Base-by-base conservation (phyloP, 2,329 filamentous ascomycete species). In the Calonectria ilicicola region DNA sequence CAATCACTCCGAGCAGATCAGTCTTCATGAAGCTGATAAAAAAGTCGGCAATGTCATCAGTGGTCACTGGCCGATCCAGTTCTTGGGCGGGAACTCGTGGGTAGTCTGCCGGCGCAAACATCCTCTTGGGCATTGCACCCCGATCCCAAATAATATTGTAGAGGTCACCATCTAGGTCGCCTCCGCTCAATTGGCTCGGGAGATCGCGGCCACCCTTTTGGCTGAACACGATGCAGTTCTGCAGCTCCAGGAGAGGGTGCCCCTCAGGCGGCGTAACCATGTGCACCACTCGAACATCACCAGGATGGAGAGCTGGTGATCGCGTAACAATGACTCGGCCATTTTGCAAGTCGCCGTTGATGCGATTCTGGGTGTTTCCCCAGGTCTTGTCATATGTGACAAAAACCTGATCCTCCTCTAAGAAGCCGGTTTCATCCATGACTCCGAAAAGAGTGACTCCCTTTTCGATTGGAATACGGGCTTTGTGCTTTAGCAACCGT, bases 121-220 rank as follows among this genome's bases (percentile, higher is more conserved):
- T 85, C 0, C 17, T 26, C 14, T 76, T 47, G 0, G 89, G 87
- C 1, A 88, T 81, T 0, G 91, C 86, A 0, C 82, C 79, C 0
- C 82, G 76, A 76, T 97, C 94, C 87, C 90, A 97, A 60, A 97
- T 94, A 63, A 97, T 84, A 75, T 95, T 93, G 82, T 94, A 98
- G 0, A 94, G 84, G 80, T 98, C 95, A 0, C 95, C 95, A 75
- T 97, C 95, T 0, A 98, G 87, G 81, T 98, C 95, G 0, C 95
- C 95, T 1, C 95, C 95, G 66, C 93, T 93, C 0, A 98, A 86
- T 81, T 93, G 89, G 73, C 94, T 96, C 0, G 95, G 94, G 0
- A 98, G 85, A 79, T 97, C 95, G 19, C 95, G 90, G 0, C 77
- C 29, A 0, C 95, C 95, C 49, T 89, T 86, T 69, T 92, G 90